These are phyloP conservation scores for Pyrus hybrid DNA, from an alignment of 331 rosid species.

Conservation along the genomic window DNA sequence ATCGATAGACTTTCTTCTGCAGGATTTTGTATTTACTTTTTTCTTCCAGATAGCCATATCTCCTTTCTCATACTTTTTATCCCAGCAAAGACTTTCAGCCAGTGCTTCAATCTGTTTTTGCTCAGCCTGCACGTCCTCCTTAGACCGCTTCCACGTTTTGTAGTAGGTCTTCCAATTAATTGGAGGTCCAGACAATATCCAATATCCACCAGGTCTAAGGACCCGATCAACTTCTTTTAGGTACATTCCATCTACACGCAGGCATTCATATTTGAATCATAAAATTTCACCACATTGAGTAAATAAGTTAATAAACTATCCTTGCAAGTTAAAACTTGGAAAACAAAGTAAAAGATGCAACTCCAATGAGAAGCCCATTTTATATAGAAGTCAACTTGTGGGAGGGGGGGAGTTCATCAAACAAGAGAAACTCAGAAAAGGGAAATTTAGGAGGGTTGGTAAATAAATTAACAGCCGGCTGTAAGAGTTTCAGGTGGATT, in stretches of 20 bases:
- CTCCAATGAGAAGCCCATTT: not conserved
- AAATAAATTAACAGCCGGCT: not conserved
- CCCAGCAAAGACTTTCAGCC: conserved; percentile 93
- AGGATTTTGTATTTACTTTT: conserved; percentile 54
- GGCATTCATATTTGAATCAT: conserved; percentile 9
- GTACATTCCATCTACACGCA: conserved; percentile 65
- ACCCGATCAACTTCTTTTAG: conserved; percentile 96
- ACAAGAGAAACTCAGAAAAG: not conserved
- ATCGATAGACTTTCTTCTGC: conserved; percentile 40
- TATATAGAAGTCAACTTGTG: not conserved
- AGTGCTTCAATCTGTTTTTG: conserved; percentile 72
- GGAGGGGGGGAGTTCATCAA: not conserved
- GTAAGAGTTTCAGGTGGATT: no score
- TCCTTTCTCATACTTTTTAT: conserved; percentile 91
- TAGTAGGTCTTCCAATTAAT: conserved; percentile 97
- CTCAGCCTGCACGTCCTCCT: conserved; percentile 79
- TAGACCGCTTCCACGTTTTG: conserved; percentile 71
- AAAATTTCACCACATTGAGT: not conserved
- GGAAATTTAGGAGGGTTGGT: not conserved
- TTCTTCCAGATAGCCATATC: conserved; percentile 92
- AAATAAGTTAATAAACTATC: not conserved
- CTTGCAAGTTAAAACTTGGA: not conserved
- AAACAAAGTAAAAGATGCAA: not conserved
- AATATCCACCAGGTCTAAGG: conserved; percentile 96
- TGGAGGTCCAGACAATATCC: conserved; percentile 98